Conservation (phyloP, 2,329 filamentous ascomycete genomes). For the Coniochaeta sp. region DNA sequence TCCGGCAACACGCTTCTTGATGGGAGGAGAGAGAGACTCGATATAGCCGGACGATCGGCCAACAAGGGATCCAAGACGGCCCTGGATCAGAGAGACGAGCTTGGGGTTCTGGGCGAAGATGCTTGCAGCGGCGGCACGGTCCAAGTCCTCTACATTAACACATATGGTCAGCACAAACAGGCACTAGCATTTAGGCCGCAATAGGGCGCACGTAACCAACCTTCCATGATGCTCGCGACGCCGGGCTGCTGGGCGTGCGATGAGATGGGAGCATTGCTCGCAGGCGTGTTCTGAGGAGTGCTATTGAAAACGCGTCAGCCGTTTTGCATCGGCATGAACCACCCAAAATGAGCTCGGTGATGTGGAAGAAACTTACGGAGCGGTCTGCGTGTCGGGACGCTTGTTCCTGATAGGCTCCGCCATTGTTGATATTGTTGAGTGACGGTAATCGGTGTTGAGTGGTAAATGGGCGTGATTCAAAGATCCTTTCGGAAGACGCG, state of each 20-base stretch:
- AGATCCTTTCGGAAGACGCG: not conserved
- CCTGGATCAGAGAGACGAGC: slow-evolving; percentile 95
- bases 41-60: slow-evolving; percentile 96
- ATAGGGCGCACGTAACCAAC: slow-evolving; percentile 48
- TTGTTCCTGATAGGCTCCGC: slow-evolving; percentile 59
- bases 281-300: slow-evolving; percentile 96
- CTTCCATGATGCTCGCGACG: slow-evolving; percentile 94
- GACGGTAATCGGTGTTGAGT: slow-evolving; percentile 11
- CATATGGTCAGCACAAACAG: slow-evolving; percentile 10
- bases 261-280: slow-evolving; percentile 91
- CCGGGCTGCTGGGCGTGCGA: slow-evolving; percentile 94
- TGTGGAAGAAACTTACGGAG: slow-evolving; percentile 44
- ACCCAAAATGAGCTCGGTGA: not conserved
- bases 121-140: slow-evolving; percentile 77
- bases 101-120: slow-evolving; percentile 94
- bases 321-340: not conserved
- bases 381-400: slow-evolving; percentile 46
- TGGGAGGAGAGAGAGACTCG: slow-evolving; percentile 82
- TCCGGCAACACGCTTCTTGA: slow-evolving; percentile 88
- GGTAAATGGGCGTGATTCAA: slow-evolving; percentile 15
- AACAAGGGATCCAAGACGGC: slow-evolving; percentile 86
- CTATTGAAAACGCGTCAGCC: slow-evolving; percentile 36
- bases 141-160: slow-evolving; percentile 67
- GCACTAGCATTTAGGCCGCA: not conserved
- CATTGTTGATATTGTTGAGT: slow-evolving; percentile 32